Base-by-base conservation (phyloP, 768 basidiomycete genomes). In the Lactarius sanguifluus region DNA sequence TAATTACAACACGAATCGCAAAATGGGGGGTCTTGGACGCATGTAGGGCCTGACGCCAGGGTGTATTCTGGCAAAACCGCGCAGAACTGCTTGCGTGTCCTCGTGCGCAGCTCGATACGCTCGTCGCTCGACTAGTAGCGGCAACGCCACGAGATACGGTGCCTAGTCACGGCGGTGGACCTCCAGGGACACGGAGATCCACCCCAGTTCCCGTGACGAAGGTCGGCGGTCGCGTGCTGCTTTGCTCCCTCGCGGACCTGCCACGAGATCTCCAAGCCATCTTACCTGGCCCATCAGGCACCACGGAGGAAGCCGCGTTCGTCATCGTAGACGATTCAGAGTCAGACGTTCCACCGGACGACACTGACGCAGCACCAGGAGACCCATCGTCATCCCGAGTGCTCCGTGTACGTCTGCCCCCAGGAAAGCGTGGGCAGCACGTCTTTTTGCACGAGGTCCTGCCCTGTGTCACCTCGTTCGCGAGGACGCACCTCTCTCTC, bases 1-100 rank as follows among this genome's bases (percentile, higher is more conserved):
- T 15, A 40, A 16, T 3, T 40, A 40, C 15, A 18, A 18, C 16
- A 18, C 41, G 16, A 41, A 41, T 28, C 34, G 12, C 20, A 34
- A 41, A 34, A 57, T n/a, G 57, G 38, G 5, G 5, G 23, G 43
- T 43, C 50, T 52, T 50, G n/a, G 30, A 62, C 13, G 15, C 20
- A 20, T 23, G 36, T 70, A 93, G 90, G 93, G 93, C 5, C 77
- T 96, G 62, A 92, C 87, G 1, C 90, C 95, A n/a, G 0, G 69
- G 73, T 2, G 61, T 88, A 16, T 96, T 90, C 75, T 96, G 94
- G 91, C 69, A 65, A 32, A 74, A 92, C 70, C 79, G 78, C 34
- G 72, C 76, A 2, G 71, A 69, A 9, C 76, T 96, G 7, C 75
- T 94, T 18, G 38, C 71, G 0, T 75, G 82, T 1, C 71, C 75